Conservation (phyloP, 73 alveolate species). For the Tetrahymena malaccensis region DNA sequence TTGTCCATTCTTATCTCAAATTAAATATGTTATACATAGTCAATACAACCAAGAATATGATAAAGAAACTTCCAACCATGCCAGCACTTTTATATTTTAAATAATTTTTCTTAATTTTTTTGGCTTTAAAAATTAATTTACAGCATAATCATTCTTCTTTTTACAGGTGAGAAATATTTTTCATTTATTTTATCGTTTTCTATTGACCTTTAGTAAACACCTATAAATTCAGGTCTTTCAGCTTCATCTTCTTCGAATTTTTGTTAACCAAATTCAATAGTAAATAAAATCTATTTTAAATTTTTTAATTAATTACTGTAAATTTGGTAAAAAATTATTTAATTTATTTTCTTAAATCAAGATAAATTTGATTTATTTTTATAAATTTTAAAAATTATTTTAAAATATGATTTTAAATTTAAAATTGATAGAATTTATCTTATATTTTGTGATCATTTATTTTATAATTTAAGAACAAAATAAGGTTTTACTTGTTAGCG, state of each 20-base stretch:
- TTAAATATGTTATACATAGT: slow-evolving; percentile 10
- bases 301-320: too few relatives aligned
- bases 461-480: too few relatives aligned
- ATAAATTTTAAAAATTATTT: too few relatives aligned
- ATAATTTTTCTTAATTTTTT: neutral
- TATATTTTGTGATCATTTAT: too few relatives aligned
- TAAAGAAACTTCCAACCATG: slow-evolving; percentile 25
- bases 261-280: slow-evolving; percentile 16
- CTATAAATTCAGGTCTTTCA: slow-evolving; percentile 27
- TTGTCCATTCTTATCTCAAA: neutral
- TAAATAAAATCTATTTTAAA: neutral
- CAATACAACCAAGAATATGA: slow-evolving; percentile 10
- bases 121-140: neutral
- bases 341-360: too few relatives aligned
- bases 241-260: slow-evolving; percentile 34
- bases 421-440: too few relatives aligned
- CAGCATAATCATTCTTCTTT: slow-evolving; percentile 17
- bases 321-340: too few relatives aligned
- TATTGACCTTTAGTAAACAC: slow-evolving; percentile 13
- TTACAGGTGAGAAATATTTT: slow-evolving; percentile 15
- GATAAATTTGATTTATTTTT: too few relatives aligned
- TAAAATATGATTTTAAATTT: too few relatives aligned
- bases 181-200: slow-evolving; percentile 28
- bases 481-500: neutral
- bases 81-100: neutral